phyloP scores from a whole-genome alignment of 208 protist genomes.

The Herpetomonas tarakana region DNA sequence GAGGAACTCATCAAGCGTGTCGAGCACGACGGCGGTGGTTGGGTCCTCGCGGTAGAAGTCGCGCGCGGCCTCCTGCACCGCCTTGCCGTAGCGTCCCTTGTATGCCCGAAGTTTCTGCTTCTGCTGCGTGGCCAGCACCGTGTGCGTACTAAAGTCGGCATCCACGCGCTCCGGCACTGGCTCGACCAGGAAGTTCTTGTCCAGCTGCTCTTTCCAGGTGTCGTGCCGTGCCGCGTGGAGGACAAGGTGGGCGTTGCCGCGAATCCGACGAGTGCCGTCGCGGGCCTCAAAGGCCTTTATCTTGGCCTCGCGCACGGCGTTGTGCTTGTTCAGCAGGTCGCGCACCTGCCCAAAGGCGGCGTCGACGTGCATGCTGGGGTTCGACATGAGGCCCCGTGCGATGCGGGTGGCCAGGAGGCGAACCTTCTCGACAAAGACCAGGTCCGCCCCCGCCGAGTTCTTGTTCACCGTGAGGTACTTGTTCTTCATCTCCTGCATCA shows the following conservation, averaged over 20 bases:
- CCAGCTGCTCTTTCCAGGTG: conserved; percentile 55
- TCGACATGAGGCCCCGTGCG: conserved; percentile 79
- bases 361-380: conserved; percentile 80
- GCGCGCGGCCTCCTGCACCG: conserved; percentile 70
- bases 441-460: conserved; percentile 71
- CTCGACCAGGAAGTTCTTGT: conserved; percentile 72
- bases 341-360: conserved; percentile 58
- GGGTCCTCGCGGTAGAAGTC: conserved; percentile 88
- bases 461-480: conserved; percentile 69
- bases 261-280: conserved; percentile 82
- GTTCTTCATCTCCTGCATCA: conserved; percentile 68
- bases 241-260: conserved; percentile 68
- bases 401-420: conserved; percentile 75
- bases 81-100: conserved; percentile 77
- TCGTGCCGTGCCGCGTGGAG: conserved; percentile 47
- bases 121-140: conserved; percentile 85
- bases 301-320: conserved; percentile 72
- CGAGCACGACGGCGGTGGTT: conserved; percentile 75
- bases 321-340: conserved; percentile 66
- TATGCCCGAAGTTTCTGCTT: conserved; percentile 88
- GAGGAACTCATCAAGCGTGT: conserved; percentile 90
- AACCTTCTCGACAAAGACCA: conserved; percentile 86
- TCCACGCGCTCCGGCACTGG: conserved; percentile 80
- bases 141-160: conserved; percentile 83
- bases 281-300: conserved; percentile 84